These are phyloP conservation scores for Eragrostis nindensis DNA, from an alignment of 176 grass and related monocot genomes.

Conservation along the genomic window DNA sequence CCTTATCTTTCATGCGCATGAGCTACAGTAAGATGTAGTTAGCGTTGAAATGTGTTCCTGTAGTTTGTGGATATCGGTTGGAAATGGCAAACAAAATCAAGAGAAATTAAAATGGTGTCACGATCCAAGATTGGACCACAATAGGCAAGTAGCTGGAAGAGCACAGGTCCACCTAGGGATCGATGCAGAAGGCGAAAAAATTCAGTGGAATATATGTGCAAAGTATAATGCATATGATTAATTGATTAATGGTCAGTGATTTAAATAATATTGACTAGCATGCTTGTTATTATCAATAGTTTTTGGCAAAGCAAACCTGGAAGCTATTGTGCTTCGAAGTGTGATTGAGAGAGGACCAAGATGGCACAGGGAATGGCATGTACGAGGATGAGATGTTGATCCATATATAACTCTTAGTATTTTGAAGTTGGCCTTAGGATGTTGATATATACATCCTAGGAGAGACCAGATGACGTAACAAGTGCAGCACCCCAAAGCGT, in stretches of 20 bases:
- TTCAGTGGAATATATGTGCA: constrained; percentile 14
- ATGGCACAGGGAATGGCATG: no score
- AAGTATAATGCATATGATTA: no score
- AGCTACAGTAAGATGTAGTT: not conserved
- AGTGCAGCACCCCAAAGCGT: not conserved
- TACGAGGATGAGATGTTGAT: not conserved
- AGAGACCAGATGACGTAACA: not conserved
- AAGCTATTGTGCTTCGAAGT: not conserved
- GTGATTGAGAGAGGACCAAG: not conserved
- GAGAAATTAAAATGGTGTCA: constrained; percentile 30
- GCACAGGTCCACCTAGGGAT: constrained; percentile 1
- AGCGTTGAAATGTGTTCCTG: not conserved
- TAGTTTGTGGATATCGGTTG: not conserved
- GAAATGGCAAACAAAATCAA: constrained; percentile 20
- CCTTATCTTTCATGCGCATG: not conserved
- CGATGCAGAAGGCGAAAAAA: constrained; percentile 34
- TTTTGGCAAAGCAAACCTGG: not conserved
- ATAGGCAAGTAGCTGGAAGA: constrained; percentile 7
- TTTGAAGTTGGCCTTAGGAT: not conserved
- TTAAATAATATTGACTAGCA: no score
- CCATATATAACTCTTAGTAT: not conserved
- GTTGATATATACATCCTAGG: not conserved
- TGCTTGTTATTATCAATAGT: not conserved
- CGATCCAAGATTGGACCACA: constrained; percentile 42
- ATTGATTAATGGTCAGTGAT: not conserved